These are phyloP conservation scores for Polysphondylium violaceum DNA, from an alignment of 78 protist genomes.

Conservation along the genomic window DNA sequence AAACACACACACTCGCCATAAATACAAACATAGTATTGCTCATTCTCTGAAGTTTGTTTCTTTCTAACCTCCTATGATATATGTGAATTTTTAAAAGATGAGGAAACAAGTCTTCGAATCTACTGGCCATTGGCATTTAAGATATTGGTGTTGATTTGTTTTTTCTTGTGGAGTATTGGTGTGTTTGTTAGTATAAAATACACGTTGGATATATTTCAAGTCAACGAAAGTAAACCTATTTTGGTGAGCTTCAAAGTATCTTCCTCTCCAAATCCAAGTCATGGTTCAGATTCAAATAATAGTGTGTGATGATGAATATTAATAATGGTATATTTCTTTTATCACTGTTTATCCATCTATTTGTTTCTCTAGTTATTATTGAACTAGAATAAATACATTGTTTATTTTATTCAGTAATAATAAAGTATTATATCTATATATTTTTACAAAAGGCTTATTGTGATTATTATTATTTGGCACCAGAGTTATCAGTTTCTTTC, in stretches of 20 bases:
- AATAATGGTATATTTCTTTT: not conserved
- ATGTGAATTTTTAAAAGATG: conserved; percentile 16
- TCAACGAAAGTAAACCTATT: not conserved
- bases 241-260: not conserved
- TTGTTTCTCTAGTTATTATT: not conserved
- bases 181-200: conserved; percentile 62
- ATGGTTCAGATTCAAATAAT: not conserved
- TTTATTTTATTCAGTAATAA: not conserved
- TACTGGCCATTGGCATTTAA: not conserved
- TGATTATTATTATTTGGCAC: not conserved
- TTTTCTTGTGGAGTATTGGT: conserved; percentile 40
- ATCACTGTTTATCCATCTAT: not conserved
- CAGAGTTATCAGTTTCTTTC: not conserved
- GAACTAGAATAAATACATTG: not conserved
- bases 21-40: conserved; percentile 36
- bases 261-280: not conserved
- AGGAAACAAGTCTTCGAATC: not conserved
- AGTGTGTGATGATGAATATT: too few species aligned
- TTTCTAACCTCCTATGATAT: conserved; percentile 30
- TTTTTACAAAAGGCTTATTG: not conserved
- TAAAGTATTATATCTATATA: too few species aligned
- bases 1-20: too few species aligned
- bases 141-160: not conserved
- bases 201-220: conserved; percentile 40
- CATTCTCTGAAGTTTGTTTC: conserved; percentile 50